Base-by-base conservation (phyloP, 345 rosid species). In the Citrus maxima region DNA sequence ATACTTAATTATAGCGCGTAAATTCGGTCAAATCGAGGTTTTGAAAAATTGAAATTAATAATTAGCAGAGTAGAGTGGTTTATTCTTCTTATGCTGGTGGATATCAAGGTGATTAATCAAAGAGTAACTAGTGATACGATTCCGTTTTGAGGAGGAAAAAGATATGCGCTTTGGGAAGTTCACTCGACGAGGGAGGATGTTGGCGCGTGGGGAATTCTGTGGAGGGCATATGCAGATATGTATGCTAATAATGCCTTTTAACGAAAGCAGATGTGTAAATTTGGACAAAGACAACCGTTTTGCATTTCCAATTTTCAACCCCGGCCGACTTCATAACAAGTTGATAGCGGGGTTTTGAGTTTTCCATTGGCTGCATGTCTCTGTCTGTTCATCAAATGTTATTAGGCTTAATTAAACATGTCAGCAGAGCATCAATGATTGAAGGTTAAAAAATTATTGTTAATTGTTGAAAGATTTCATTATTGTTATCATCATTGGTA, bases 1-100 rank as follows among this genome's bases (percentile, higher is more conserved):
- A 13, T 46, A 63, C 24, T 34, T 34, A 51, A 46, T 46, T 22
- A 34, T 34, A n/a, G 63, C 49, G 63, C 13, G 54, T 14, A 32
- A 75, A 75, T 22, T 51, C 46, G 78, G 78, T 13, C 63, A 75
- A 75, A 75, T 61, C 71, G 63, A 75, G 71, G 78, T 7, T 64
- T 75, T 56, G 4, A 54, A 14, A 19, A 4, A 21, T 28, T 14
- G 14, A 30, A 27, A 49, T 24, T 19, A 19, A 7, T 8, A 71
- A 10, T 13, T 12, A 61, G 2, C 1, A 10, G 63, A 7, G 55
- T 22, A 2, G 37, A 32, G 37, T 30, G 62, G 75, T 56, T 42
- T 72, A 30, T 70, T 70, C 37, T 40, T 16, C 24, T 61, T 16
- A 61, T 61, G 68, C 68, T 27, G 27, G 77, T 25, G 68, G 68